Base-by-base conservation (phyloP, 352 stramenopile genomes). In the Phytophthora sp. region DNA sequence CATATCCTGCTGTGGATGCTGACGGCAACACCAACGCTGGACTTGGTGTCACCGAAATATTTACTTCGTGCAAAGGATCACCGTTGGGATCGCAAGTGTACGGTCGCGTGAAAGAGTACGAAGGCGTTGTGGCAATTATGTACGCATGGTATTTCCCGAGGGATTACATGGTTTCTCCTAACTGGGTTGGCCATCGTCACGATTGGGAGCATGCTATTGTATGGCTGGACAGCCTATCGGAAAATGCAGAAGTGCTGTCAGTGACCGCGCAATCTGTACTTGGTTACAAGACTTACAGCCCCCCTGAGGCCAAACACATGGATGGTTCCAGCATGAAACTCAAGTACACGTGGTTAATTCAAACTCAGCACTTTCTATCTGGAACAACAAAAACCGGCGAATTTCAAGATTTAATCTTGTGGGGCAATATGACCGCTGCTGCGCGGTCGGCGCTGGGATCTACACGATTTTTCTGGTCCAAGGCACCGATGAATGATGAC, bases 121-220 rank as follows among this genome's bases (percentile, higher is more conserved):
- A 50, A 9, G 37, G 37, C 26, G 12, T 21, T 10, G 23, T 30
- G 30, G 51, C 35, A 7, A 42, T 51, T 17, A 51, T 51, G 43
- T 37, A 38, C 43, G n/a, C 27, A 5, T 51, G 45, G 18, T 54
- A 54, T 24, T 45, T 55, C 13, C 48, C 48, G 20, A 55, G n/a
- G 20, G 48, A 45, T 15, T 24, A 13, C 11, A 41, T 12, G 15
- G 28, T 54, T 50, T 58, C 51, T 26, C 32, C 48, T 4, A 11
- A 35, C 13, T 64, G 55, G 57, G 46, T 54, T 31, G 70, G 70
- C 7, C 61, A 73, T 37, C 70, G 70, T 32, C 70, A 79, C 45
- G 61, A 72, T 24, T 79, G 66, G 66, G 66, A 76, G 44, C 59
- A 79, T 41, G 48, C 69, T 32, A 65, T 79, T 13, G 52, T 79